A percentile compares a stretch with the other conserved stretches of the same genome.
phyloP scores from a whole-genome alignment of 2,329 filamentous ascomycete species.

The Trichoderma sp. region DNA sequence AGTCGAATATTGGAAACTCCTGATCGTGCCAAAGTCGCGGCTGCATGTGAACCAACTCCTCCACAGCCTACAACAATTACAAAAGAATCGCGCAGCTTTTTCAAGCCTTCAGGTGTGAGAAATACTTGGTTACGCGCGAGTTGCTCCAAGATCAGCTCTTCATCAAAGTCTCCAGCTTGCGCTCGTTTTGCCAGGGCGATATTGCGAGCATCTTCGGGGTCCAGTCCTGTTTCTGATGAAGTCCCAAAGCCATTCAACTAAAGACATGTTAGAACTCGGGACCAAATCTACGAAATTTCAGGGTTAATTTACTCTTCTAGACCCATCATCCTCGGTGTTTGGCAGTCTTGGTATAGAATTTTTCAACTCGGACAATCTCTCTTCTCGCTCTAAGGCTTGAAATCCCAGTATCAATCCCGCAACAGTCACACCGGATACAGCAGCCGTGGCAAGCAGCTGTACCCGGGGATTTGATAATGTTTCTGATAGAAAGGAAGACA shows the following conservation, averaged over 20 bases:
- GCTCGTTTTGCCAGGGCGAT: slow-evolving; percentile 62
- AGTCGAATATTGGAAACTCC: slow-evolving; percentile 87
- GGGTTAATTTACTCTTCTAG: slow-evolving; percentile 33
- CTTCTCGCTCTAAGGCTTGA: slow-evolving; percentile 61
- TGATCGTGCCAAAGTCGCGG: slow-evolving; percentile 82
- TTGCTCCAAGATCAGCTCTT: slow-evolving; percentile 90
- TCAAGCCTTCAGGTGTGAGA: slow-evolving; percentile 78
- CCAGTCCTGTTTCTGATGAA: slow-evolving; percentile 50
- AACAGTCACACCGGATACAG: slow-evolving; percentile 64
- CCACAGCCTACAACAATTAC: slow-evolving; percentile 91
- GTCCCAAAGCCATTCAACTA: slow-evolving; percentile 66
- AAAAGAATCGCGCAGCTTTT: slow-evolving; percentile 78
- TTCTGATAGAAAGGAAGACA: slow-evolving; percentile 52
- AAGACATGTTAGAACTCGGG: slow-evolving; percentile 1
- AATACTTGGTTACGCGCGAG: slow-evolving; percentile 92
- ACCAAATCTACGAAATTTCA: background rate
- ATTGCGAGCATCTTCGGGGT: slow-evolving; percentile 66
- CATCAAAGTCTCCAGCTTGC: slow-evolving; percentile 66
- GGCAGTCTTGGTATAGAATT: slow-evolving; percentile 55
- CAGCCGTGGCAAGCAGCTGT: slow-evolving; percentile 73
- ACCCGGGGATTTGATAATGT: slow-evolving; percentile 51
- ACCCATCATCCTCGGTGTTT: slow-evolving; percentile 32
- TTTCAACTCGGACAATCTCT: slow-evolving; percentile 61
- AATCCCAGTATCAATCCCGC: slow-evolving; percentile 65
- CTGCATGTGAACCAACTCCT: slow-evolving; percentile 91